phyloP scores from a whole-genome alignment of 2,329 filamentous ascomycete species.

The Alternaria atra region DNA sequence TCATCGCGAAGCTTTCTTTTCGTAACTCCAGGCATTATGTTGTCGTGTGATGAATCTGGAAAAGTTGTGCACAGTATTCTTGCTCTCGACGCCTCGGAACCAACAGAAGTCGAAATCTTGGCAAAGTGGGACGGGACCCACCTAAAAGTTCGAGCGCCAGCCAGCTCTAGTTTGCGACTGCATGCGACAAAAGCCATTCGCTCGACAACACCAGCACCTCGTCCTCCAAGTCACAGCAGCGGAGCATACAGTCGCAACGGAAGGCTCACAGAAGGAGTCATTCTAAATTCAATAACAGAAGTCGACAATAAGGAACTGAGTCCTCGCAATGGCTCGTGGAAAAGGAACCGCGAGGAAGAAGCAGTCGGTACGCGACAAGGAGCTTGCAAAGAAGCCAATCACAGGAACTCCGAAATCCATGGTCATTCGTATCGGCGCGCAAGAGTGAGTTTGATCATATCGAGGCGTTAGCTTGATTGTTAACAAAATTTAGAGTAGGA shows the following conservation, averaged over 20 bases:
- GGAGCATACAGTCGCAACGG: background rate
- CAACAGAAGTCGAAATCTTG: constrained; percentile 20
- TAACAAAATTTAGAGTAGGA: constrained; percentile 65
- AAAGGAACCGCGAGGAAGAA: constrained; percentile 43
- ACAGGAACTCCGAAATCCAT: constrained; percentile 84
- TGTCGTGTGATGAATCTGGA: constrained; percentile 11
- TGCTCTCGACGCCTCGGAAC: background rate
- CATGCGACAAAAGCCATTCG: constrained; percentile 1
- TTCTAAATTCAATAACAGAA: background rate
- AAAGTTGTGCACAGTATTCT: constrained; percentile 9
- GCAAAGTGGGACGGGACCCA: constrained; percentile 16
- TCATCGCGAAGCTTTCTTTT: constrained; percentile 52
- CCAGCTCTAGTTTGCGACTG: constrained; percentile 15
- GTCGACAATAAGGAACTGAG: constrained; percentile 11
- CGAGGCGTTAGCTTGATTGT: background rate
- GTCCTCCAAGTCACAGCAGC: background rate
- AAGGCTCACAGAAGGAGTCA: background rate
- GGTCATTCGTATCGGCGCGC: constrained; percentile 96
- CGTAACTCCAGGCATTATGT: constrained; percentile 55
- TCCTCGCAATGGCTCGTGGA: constrained; percentile 40
- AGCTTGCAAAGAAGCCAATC: constrained; percentile 64
- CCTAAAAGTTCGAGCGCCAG: constrained; percentile 16
- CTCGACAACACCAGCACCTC: background rate
- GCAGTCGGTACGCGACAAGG: constrained; percentile 47
- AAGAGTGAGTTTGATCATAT: constrained; percentile 60